These are phyloP conservation scores for Pleurozium schreberi DNA, from an alignment of 225 moss, liverwort and hornwort species.

Conservation along the genomic window DNA sequence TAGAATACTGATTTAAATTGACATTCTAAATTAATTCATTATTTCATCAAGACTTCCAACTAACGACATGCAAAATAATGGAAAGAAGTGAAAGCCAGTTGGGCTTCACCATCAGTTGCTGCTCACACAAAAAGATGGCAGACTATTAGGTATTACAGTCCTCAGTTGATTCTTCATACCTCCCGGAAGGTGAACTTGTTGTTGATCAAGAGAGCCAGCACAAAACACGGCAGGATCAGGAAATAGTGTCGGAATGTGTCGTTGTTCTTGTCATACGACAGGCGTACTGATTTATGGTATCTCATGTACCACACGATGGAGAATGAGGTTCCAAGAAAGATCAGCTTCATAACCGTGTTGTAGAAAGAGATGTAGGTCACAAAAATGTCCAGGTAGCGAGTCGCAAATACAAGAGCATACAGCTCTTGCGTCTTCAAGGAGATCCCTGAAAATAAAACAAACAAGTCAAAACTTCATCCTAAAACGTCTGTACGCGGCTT, in stretches of 20 bases:
- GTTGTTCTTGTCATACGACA: slow-evolving; percentile 69
- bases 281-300: slow-evolving; percentile 62
- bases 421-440: slow-evolving; percentile 96
- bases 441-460: slow-evolving; percentile 28
- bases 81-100: not conserved
- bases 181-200: slow-evolving; percentile 75
- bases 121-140: not conserved
- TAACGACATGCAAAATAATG: not conserved
- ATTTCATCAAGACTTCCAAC: not conserved
- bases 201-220: slow-evolving; percentile 65
- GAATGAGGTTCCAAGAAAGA: slow-evolving; percentile 74
- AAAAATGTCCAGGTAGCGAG: slow-evolving; percentile 83
- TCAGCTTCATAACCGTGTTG: slow-evolving; percentile 84
- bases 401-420: slow-evolving; percentile 76
- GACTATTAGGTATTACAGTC: not conserved
- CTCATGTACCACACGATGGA: slow-evolving; percentile 87
- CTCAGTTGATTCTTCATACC: slow-evolving; percentile 16
- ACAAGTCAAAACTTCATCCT: not conserved
- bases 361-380: slow-evolving; percentile 60
- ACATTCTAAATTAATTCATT: not conserved
- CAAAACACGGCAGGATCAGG: slow-evolving; percentile 64
- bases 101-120: not conserved
- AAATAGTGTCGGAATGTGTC: slow-evolving; percentile 83
- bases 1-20: not conserved
- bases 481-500: not conserved